Evolutionary conservation across 2,329 filamentous ascomycete species (phyloP).

Genomic region (Alternaria viburni): DNA sequence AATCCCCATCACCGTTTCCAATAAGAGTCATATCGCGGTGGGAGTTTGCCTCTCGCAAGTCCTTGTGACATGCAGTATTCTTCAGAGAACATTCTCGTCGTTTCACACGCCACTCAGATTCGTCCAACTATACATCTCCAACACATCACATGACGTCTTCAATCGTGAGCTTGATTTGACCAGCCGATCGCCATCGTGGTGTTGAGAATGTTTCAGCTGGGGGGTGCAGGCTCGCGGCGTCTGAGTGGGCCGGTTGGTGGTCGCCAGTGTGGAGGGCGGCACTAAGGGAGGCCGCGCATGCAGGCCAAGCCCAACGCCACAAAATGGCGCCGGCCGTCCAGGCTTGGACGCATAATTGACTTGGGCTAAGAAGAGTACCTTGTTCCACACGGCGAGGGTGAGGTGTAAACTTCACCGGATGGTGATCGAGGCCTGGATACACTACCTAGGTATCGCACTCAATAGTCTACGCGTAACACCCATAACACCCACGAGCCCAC

Average conservation of each 20-base stretch:
- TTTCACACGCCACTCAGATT: background rate
- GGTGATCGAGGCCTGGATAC: background rate
- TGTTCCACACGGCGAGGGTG: constrained; percentile 11
- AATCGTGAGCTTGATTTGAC: background rate
- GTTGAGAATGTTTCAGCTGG: constrained; percentile 44
- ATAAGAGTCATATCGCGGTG: background rate
- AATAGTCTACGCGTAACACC: too few species aligned
- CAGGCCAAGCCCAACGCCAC: constrained; percentile 2
- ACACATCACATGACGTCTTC: constrained; percentile 9
- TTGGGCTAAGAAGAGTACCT: constrained; percentile 15
- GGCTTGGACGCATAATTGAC: constrained; percentile 5
- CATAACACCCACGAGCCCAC: too few species aligned
- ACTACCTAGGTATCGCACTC: too few species aligned
- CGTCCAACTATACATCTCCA: rapidly evolving
- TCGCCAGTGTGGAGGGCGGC: constrained; percentile 9
- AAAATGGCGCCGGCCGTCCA: constrained; percentile 8
- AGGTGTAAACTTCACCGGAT: constrained; percentile 7
- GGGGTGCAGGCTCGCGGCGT: constrained; percentile 18
- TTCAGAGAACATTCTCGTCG: background rate
- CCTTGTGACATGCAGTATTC: background rate
- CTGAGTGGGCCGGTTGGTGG: constrained; percentile 13
- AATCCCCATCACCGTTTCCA: background rate
- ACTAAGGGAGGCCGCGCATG: background rate
- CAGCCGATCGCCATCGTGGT: constrained; percentile 30
- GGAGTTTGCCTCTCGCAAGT: background rate